Evolutionary conservation across 2,329 filamentous ascomycete genomes (phyloP).

Genomic region (Penicillium sp.): DNA sequence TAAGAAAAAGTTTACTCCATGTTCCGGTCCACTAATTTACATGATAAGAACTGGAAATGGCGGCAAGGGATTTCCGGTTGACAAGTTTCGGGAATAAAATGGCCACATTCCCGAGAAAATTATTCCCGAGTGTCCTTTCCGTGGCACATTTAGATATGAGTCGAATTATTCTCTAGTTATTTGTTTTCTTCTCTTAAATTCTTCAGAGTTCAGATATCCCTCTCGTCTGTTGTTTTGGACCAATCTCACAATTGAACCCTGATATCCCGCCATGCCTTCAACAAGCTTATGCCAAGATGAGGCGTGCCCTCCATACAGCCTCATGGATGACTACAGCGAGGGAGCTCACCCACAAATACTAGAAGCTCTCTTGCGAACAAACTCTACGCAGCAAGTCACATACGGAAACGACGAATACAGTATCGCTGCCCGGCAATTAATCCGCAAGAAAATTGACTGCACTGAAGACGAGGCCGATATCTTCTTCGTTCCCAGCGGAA

Average conservation of each 20-base stretch:
- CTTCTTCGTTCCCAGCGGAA: constrained; percentile 53
- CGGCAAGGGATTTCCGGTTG: constrained; percentile 18
- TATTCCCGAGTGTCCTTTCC: constrained; percentile 24
- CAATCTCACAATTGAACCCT: neutral
- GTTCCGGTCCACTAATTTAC: constrained; percentile 19
- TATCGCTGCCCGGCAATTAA: constrained; percentile 42
- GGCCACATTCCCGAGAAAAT: constrained; percentile 20
- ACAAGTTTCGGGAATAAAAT: constrained; percentile 23
- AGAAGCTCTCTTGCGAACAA: constrained; percentile 46
- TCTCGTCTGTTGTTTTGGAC: neutral
- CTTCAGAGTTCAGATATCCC: neutral
- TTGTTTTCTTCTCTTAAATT: neutral
- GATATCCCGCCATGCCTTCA: constrained; percentile 20
- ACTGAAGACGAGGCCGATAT: constrained; percentile 44
- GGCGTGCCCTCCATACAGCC: constrained; percentile 41
- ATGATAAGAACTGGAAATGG: constrained; percentile 16
- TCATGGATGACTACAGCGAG: constrained; percentile 53
- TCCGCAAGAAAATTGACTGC: constrained; percentile 34
- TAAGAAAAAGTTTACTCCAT: constrained; percentile 2
- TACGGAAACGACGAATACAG: constrained; percentile 50
- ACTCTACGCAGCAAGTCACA: constrained; percentile 46
- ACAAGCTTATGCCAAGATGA: constrained; percentile 27
- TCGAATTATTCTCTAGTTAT: too few species aligned
- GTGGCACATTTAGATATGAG: constrained; percentile 19
- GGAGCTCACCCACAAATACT: constrained; percentile 51